A percentile compares a stretch with the other conserved stretches of the same genome.
These are phyloP conservation scores for Aspergillus aculeatus DNA, from an alignment of 2,329 filamentous ascomycete genomes.

Conservation along the genomic window DNA sequence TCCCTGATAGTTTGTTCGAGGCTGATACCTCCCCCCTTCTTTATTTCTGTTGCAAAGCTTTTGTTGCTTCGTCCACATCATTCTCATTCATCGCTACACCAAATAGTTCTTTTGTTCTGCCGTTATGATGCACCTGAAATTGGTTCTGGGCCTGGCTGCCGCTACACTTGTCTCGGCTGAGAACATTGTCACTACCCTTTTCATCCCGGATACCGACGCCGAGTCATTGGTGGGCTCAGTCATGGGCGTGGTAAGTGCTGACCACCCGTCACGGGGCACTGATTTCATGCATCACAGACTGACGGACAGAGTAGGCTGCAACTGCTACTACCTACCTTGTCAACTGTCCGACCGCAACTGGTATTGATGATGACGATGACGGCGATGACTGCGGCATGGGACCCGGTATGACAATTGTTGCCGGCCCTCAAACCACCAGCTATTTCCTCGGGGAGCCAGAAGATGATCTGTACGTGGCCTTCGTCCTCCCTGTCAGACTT, in stretches of 20 bases:
- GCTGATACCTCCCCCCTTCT: no score
- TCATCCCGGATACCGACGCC: conserved; percentile 23
- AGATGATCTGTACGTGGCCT: conserved; percentile 11
- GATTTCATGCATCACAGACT: background rate
- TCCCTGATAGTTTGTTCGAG: no score
- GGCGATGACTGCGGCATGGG: conserved; percentile 28
- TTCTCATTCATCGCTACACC: no score
- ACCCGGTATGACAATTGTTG: conserved; percentile 23
- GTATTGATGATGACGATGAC: background rate
- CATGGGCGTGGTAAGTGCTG: conserved; percentile 22
- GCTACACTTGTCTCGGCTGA: conserved; percentile 20
- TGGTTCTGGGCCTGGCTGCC: conserved; percentile 18
- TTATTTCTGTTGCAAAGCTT: no score
- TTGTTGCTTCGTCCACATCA: no score
- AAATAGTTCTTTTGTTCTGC: no score
- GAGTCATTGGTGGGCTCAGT: conserved; percentile 28
- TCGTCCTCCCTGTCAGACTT: no score
- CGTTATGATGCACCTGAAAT: conserved; percentile 12
- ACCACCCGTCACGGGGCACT: background rate
- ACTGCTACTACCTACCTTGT: conserved; percentile 28
- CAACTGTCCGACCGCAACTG: conserved; percentile 20
- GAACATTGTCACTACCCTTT: conserved; percentile 24
- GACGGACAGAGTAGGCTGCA: conserved; percentile 15
- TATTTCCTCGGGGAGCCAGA: conserved; percentile 11
- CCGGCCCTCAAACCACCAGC: conserved; percentile 13